Base-by-base conservation (phyloP, 495 filamentous ascomycete genomes). In the Xylaria venustula region DNA sequence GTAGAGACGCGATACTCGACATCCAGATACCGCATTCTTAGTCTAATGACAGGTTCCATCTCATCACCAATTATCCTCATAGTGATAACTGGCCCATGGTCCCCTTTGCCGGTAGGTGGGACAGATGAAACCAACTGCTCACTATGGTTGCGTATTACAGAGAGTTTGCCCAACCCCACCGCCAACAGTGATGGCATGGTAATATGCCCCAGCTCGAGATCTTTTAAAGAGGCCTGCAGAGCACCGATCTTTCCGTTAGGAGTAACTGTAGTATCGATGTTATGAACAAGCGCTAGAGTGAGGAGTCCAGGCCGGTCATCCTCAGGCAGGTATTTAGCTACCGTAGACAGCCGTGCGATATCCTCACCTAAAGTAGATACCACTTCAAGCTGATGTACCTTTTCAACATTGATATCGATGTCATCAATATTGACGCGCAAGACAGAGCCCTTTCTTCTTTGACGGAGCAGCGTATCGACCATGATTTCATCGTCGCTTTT, bases 321-420 rank as follows among this genome's bases (percentile, higher is more conserved):
- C 68, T 98, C 92, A 0, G 95, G 93, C 4, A 99, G 79, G 67
- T 98, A 97, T 67, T 96, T 97, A 12, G 94, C 84, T 25, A 98
- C 92, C 7, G 86, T 94, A 11, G 92, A 89, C 6, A 98, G 77
- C 64, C 87, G 88, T 14, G 88, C 81, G 34, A 98, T 59, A 67
- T 99, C 95, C 42, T 89, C 85, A 1, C 81, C 85, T 6, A 99
- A 80, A 17, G 78, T 79, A n/a, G 86, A 77, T 7, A 99, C 74
- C 42, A 80, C 80, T 17, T 79, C 72, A 12, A 96, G 67, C 44
- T 87, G 83, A 30, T 83, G 77, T 11, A 89, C 65, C 44, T 83
- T 83, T 1, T 78, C 77, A 11, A 93, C 70, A 0, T 76, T 70
- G 23, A 86, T 71, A 49, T 84, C 84, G 22, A 90, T 66, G 22